phyloP scores from a whole-genome alignment of 192 early-diverging fungal genomes.

The Coemansia asiatica region DNA sequence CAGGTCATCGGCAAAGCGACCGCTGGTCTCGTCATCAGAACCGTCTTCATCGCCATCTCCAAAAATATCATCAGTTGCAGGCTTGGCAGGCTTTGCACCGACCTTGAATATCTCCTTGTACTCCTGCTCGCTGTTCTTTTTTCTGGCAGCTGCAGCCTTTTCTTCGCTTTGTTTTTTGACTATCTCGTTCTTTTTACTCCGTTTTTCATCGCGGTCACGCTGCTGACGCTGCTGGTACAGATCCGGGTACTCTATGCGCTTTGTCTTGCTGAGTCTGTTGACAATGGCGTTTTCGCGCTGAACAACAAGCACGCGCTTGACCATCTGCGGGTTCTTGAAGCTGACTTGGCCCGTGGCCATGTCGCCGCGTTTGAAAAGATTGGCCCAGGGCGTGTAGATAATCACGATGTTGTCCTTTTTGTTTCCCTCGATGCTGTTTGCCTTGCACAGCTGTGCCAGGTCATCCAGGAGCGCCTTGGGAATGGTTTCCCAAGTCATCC shows the following conservation, averaged over 20 bases:
- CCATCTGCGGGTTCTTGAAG: conserved; percentile 75
- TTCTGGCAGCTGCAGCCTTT: conserved; percentile 19
- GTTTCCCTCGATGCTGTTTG: conserved; percentile 96
- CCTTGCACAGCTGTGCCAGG: conserved; percentile 92
- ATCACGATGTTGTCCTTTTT: conserved; percentile 90
- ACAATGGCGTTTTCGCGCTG: conserved; percentile 79
- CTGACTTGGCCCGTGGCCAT: conserved; percentile 98
- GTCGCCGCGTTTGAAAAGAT: conserved; percentile 85
- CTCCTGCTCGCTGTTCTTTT: conserved; percentile 22
- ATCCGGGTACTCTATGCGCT: conserved; percentile 73
- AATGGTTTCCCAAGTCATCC: conserved; percentile 81
- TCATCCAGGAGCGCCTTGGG: conserved; percentile 73
- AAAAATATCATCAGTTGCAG: conserved; percentile 30
- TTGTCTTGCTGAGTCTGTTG: conserved; percentile 95
- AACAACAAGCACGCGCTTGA: conserved; percentile 79
- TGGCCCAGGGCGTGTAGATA: conserved; percentile 90
- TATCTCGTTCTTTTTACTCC: conserved; percentile 36
- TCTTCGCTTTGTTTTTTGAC: conserved; percentile 25
- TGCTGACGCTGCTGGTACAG: conserved; percentile 71
- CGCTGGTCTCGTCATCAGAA: neutral
- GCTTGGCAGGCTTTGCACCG: neutral
- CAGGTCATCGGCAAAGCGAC: conserved; percentile 21
- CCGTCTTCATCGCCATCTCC: conserved; percentile 20
- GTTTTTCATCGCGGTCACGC: conserved; percentile 48
- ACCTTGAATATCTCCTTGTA: conserved; percentile 3